Evolutionary conservation across 208 protist genomes (phyloP), one percentile per base, ranked within the genome.

Genomic region (Endotrypanum monterogeii): DNA sequence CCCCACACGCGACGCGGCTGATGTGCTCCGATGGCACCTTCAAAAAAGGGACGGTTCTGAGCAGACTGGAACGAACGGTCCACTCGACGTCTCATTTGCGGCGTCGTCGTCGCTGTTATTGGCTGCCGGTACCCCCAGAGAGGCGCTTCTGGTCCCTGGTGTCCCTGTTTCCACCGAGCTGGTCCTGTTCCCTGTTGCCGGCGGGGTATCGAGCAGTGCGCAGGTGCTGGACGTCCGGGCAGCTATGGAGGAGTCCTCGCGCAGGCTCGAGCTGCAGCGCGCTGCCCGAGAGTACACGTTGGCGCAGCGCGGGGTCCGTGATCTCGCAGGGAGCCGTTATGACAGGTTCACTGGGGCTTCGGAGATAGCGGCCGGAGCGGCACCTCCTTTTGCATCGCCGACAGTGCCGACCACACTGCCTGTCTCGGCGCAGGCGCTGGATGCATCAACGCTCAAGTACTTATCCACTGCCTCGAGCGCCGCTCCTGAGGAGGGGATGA

Each of bases 211-310:
- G 9, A 66, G 16, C 51, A 79, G 58, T 39, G 65, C 30, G 32
- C 28, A 52, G 58, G 65, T 81, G 56, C 66, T 85, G 35, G 88
- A 91, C 39, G 62, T 92, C 44, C 87, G 85, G 32, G 83, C 85
- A 0, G 89, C 90, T 0, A 83, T 94, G 81, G 86, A 93, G 78
- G 89, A 95, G 77, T 89, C 90, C 0, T 82, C 71, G 14, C 76
- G 84, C 6, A 86, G 92, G 18, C 72, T 95, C 30, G 81, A 90
- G 73, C 78, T 92, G 58, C 92, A 96, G 70, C 84, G 87, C 11
- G 84, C 81, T 16, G 86, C 88, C 11, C 84, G 89, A 14, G 73
- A 46, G 18, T 88, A 88, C 72, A 82, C 80, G n/a, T 78, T 95
- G 6, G 80, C 86, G 0, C 86, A 93, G 63, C 88, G 88, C 25